phyloP scores from a whole-genome alignment of 345 rosid genomes.

The Pugionium cornutum region DNA sequence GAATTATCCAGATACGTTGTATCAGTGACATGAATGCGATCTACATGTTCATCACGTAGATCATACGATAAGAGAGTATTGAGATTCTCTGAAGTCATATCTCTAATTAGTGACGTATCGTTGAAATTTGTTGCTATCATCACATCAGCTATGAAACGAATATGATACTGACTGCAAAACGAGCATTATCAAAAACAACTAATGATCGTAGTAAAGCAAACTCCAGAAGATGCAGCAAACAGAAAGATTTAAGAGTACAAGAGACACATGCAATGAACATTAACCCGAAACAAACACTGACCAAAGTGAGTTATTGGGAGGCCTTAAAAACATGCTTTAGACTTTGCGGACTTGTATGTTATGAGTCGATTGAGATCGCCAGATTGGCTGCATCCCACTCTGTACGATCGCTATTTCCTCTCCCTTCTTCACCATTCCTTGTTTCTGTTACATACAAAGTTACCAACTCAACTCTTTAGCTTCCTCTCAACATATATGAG shows the following conservation, averaged over 20 bases:
- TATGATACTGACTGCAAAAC: too few species aligned
- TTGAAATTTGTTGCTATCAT: too few species aligned
- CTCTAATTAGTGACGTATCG: too few species aligned
- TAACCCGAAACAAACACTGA: constrained; percentile 20
- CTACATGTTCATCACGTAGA: too few species aligned
- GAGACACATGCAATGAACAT: constrained; percentile 12
- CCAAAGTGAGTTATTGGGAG: constrained; percentile 1
- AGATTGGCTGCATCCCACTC: constrained; percentile 92
- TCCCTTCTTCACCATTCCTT: constrained; percentile 94
- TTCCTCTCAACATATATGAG: background rate
- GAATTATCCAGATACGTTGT: too few species aligned
- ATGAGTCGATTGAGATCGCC: constrained; percentile 96
- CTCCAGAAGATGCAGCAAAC: constrained; percentile 31
- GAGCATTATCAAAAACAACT: too few species aligned
- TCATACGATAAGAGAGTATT: too few species aligned
- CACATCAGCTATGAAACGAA: too few species aligned
- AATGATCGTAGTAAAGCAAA: constrained; percentile 20
- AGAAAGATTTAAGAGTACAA: constrained; percentile 25
- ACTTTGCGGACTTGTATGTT: constrained; percentile 94
- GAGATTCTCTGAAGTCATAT: too few species aligned
- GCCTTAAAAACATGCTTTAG: constrained; percentile 42
- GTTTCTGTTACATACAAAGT: constrained; percentile 54
- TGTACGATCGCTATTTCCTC: constrained; percentile 92
- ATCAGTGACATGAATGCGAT: too few species aligned
- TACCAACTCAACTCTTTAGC: constrained; percentile 17